Percentiles rank a stretch among this genome's conserved stretches.
phyloP scores from a whole-genome alignment of 1,139 yeast species.

The Pichia sp. region DNA sequence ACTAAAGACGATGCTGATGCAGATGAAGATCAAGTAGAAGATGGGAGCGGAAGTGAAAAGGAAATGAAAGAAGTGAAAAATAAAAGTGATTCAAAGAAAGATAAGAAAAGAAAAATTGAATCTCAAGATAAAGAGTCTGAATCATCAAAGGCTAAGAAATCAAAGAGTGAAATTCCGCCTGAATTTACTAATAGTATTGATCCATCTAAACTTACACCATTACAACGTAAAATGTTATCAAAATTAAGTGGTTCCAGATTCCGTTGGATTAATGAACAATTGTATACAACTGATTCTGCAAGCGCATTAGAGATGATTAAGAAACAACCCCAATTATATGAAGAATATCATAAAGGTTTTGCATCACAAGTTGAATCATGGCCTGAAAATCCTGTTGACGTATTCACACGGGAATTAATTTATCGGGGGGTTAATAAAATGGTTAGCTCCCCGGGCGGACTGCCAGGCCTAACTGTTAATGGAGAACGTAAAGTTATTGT shows the following conservation, averaged over 20 bases:
- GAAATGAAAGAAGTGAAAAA: not conserved
- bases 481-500: slow-evolving; percentile 49
- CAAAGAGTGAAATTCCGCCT: slow-evolving; percentile 15
- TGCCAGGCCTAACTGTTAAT: slow-evolving; percentile 53
- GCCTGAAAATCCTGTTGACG: slow-evolving; percentile 97
- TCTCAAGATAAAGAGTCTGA: slow-evolving; percentile 1
- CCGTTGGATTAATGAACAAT: slow-evolving; percentile 95
- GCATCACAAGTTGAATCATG: slow-evolving; percentile 89
- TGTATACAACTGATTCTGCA: slow-evolving; percentile 76
- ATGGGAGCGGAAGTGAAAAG: not conserved
- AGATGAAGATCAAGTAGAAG: too few relatives aligned
- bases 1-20: too few relatives aligned
- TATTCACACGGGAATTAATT: slow-evolving; percentile 68
- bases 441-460: slow-evolving; percentile 91
- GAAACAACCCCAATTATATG: slow-evolving; percentile 82
- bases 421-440: slow-evolving; percentile 52
- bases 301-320: slow-evolving; percentile 67
- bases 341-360: slow-evolving; percentile 93
- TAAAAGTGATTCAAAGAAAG: slow-evolving; percentile 5
- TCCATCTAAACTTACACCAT: slow-evolving; percentile 61
- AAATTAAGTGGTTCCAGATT: slow-evolving; percentile 91
- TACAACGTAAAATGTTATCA: slow-evolving; percentile 93
- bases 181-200: slow-evolving; percentile 19
- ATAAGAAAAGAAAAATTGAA: slow-evolving; percentile 7
- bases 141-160: slow-evolving; percentile 7